Evolutionary conservation across 1,139 yeast species (phyloP), one percentile per base, ranked within the genome.

Genomic region (Blastobotrys petasosporus): DNA sequence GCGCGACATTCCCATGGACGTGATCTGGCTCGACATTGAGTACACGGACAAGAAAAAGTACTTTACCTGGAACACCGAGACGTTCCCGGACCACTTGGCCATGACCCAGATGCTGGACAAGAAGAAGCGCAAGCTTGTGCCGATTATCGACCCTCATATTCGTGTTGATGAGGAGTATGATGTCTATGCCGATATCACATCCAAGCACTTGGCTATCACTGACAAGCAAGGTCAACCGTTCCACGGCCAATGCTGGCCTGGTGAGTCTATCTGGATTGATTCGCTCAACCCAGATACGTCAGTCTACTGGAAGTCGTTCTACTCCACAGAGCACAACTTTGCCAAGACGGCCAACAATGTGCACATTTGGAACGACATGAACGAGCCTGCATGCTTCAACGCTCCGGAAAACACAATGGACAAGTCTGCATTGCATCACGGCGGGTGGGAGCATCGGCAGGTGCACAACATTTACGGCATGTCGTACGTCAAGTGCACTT

Each of bases 381-480:
- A 65, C 50, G 70, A 66, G 49, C 66, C 60, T 2, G 55, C 65
- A 9, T 56, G 65, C 4, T 66, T 65, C 58, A 34, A 40, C 16
- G 43, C 28, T 10, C 38, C 43, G 2, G 43, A 40, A 1, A 40
- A 95, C 1, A 70, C 92, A 0, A 78, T 88, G 13, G 94, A 92
- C 39, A 82, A 82, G 57, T 94, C 87, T 63, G 68, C 76, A 33
- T 55, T 87, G 20, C 96, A 88, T 55, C 74, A 68, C 58, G 94
- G 85, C 3, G 76, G 78, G n/a, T 81, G 82, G 79, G 97, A 90
- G 64, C 94, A 87, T 61, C 77, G 97, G 50, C 84, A 94, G 1
- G 72, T 88, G 10, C 97, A 90, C 65, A 90, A 90, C 59, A 52
- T 85, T 4, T 85, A 80, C 61, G 97, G 97, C 0, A 59, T 82